Conservation (phyloP, 345 rosid genomes). For the Mercurialis annua region DNA sequence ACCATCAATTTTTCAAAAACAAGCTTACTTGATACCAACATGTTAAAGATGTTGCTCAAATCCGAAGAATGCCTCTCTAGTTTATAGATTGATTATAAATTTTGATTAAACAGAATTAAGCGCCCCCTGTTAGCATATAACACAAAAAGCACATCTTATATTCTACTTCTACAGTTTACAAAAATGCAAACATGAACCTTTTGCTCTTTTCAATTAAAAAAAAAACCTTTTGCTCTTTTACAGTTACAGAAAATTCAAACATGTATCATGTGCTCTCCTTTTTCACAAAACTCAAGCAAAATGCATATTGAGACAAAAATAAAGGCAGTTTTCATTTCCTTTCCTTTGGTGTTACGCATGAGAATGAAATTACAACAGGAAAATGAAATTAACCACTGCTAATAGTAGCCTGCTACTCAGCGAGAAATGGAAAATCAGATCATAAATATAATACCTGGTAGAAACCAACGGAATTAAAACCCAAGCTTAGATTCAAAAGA, state of each 20-base stretch:
- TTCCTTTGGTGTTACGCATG: neutral
- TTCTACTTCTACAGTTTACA: neutral
- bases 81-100: neutral
- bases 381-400: neutral
- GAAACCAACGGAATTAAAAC: conserved; percentile 98
- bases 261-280: neutral
- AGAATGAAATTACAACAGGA: neutral
- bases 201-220: conserved; percentile 4
- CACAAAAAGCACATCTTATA: neutral
- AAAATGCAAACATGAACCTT: neutral
- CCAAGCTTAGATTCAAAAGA: conserved; percentile 93
- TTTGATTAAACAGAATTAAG: neutral
- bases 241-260: neutral
- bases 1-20: neutral
- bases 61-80: neutral
- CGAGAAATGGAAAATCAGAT: neutral
- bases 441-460: conserved; percentile 65
- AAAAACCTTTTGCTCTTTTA: neutral
- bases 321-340: neutral
- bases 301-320: neutral
- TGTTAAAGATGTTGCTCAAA: neutral
- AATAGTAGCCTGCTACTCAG: neutral
- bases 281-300: neutral
- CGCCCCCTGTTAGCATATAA: neutral
- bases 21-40: neutral